A percentile compares a stretch with the other conserved stretches of the same genome.
Evolutionary conservation across 2,329 filamentous ascomycete genomes (phyloP).

Genomic region (Colletotrichum endophyticum): DNA sequence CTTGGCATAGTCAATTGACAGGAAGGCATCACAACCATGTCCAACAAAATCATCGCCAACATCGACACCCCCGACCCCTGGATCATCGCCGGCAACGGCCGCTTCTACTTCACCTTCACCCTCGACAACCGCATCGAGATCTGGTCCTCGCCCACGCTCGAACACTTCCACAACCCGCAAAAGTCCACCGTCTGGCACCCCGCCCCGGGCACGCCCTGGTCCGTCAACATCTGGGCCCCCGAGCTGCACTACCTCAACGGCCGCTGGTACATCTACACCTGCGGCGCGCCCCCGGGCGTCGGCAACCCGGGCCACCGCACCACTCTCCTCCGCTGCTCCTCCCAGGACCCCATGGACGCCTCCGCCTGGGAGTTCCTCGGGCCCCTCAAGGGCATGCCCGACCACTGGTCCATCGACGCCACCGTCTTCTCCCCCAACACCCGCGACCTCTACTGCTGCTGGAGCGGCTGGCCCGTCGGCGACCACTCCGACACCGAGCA

Average conservation of each 20-base stretch:
- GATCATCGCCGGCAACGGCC: conserved; percentile 28
- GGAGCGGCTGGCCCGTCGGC: conserved; percentile 44
- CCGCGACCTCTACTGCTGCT: conserved; percentile 56
- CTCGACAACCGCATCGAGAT: conserved; percentile 38
- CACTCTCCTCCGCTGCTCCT: conserved; percentile 46
- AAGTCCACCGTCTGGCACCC: conserved; percentile 30
- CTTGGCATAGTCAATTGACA: background rate
- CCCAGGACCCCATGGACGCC: conserved; percentile 35
- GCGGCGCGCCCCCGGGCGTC: conserved; percentile 44
- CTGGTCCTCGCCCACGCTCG: conserved; percentile 32
- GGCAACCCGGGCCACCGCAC: conserved; percentile 51
- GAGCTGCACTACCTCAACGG: conserved; percentile 25
- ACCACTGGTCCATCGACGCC: conserved; percentile 59
- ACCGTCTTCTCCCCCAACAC: conserved; percentile 53
- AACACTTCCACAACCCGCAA: conserved; percentile 30
- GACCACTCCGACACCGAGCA: conserved; percentile 31
- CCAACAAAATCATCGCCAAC: conserved; percentile 29
- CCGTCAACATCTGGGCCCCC: conserved; percentile 26
- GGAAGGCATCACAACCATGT: conserved; percentile 23
- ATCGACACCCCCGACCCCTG: conserved; percentile 35
- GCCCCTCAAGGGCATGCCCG: conserved; percentile 52
- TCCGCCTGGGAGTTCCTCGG: conserved; percentile 56
- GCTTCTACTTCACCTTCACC: conserved; percentile 36
- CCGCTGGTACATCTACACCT: conserved; percentile 43
- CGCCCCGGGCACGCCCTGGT: conserved; percentile 19